Base-by-base conservation (phyloP, 176 grass and related monocot genomes). In the Eleusine coracana region DNA sequence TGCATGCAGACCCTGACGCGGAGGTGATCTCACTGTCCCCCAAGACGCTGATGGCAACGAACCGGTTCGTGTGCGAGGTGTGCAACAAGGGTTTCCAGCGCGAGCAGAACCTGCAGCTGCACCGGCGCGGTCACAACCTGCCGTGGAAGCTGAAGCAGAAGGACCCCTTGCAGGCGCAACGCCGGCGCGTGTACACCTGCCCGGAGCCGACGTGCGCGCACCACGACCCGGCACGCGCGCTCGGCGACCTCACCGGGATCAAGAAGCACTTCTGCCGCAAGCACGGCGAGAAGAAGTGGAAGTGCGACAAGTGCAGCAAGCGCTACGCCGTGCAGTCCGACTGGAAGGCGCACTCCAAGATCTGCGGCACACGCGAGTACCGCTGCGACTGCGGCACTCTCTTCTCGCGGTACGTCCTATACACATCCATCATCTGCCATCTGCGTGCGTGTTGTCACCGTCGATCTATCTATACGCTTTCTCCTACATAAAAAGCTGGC, bases 251-350 rank as follows among this genome's bases (percentile, higher is more conserved):
- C 12, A 99, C 96, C 0, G 96, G 96, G 4, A 87, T 99, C 89
- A 99, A 99, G 87, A 99, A 99, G 93, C 96, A 99, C 87, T 99
- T 99, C 82, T 99, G 91, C 88, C 93, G 96, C 68, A 99, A 99
- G 85, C 96, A 99, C 71, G 96, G 96, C 42, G 96, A 99, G 96
- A 99, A 99, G 92, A 99, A 92, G 85, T 99, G 96, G 96, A 99
- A 99, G 89, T 99, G 96, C 68, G 96, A 96, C 65, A 99, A 99
- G 89, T 99, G 96, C 91, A 82, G 91, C 59, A 99, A 99, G 85
- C 87, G 89, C 75, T 99, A 99, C 86, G 96, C 96, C 62, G 96
- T 99, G 46, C 96, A 96, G 76, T 99, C 96, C 0, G 96, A 99
- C 85, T 93, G 89, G 89, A 99, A 99, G 91, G 96, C 96, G 36